phyloP scores from a whole-genome alignment of 768 basidiomycete genomes.

The Hirschioporus abietinus region DNA sequence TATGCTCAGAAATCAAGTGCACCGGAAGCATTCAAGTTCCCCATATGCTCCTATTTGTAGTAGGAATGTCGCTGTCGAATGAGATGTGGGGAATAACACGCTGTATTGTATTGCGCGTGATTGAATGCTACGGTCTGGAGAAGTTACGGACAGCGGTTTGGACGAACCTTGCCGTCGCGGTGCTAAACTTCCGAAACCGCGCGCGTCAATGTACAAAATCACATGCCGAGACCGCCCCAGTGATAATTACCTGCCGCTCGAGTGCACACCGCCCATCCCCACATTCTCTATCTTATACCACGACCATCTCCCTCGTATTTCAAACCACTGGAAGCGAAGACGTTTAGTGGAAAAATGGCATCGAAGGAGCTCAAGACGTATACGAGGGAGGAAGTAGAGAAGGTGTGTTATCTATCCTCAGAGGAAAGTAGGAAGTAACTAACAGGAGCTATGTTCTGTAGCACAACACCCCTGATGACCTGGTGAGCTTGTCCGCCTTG shows the following conservation, averaged over 20 bases:
- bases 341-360: slow-evolving; percentile 15
- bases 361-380: slow-evolving; percentile 37
- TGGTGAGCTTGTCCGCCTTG: slow-evolving; percentile 38
- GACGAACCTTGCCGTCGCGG: neutral
- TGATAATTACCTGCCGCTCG: neutral
- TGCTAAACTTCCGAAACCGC: neutral
- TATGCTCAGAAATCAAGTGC: too few relatives aligned
- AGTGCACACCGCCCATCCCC: neutral
- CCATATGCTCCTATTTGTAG: too few relatives aligned
- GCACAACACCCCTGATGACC: slow-evolving; percentile 76
- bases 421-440: neutral
- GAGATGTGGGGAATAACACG: too few relatives aligned
- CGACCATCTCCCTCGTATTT: neutral
- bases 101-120: too few relatives aligned
- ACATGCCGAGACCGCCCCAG: neutral
- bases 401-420: slow-evolving; percentile 36
- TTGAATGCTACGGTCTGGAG: too few relatives aligned
- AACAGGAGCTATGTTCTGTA: slow-evolving; percentile 20
- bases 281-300: neutral
- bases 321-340: slow-evolving; percentile 6
- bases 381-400: slow-evolving; percentile 65
- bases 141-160: too few relatives aligned
- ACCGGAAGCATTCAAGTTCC: too few relatives aligned
- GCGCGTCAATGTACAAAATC: neutral
- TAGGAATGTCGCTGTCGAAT: too few relatives aligned